Evolutionary conservation across 177 flowering plant genomes (phyloP).

Genomic region (Vitis hybrid): DNA sequence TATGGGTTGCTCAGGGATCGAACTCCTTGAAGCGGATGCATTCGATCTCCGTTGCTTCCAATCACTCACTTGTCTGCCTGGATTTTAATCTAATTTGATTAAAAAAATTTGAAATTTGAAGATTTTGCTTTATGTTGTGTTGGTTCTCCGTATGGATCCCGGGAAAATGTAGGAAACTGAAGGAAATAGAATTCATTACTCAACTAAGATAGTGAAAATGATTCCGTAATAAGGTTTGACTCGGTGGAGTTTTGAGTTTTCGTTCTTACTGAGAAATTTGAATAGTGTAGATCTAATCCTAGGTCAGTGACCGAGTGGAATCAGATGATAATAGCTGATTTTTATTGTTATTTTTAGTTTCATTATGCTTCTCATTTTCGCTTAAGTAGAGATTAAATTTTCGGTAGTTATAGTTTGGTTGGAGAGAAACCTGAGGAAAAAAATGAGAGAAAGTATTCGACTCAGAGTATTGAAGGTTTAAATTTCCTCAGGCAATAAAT

Average conservation of each 20-base stretch:
- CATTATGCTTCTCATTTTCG: neutral
- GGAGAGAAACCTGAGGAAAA: neutral
- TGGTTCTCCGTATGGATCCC: neutral
- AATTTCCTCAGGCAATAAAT: no score
- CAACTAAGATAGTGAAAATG: no score
- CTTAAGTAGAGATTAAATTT: neutral
- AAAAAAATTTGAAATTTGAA: no score
- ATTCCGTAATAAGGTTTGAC: no score
- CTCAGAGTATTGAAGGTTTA: neutral
- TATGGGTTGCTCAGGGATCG: conserved; percentile 77
- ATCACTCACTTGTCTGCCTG: conserved; percentile 71
- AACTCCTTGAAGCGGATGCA: conserved; percentile 87
- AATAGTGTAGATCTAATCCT: no score
- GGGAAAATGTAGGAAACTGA: no score
- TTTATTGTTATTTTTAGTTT: neutral
- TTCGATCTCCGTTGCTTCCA: conserved; percentile 99
- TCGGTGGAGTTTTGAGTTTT: no score
- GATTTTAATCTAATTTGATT: neutral
- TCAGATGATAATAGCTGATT: no score
- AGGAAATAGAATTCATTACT: no score
- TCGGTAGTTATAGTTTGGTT: neutral
- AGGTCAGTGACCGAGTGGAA: no score
- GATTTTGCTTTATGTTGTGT: neutral
- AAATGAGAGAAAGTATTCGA: no score
- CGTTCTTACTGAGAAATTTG: no score